Percentiles rank a stretch among this genome's conserved stretches.
Evolutionary conservation across 2,329 filamentous ascomycete genomes (phyloP).

Genomic region (Myriosclerotinia duriaeana): DNA sequence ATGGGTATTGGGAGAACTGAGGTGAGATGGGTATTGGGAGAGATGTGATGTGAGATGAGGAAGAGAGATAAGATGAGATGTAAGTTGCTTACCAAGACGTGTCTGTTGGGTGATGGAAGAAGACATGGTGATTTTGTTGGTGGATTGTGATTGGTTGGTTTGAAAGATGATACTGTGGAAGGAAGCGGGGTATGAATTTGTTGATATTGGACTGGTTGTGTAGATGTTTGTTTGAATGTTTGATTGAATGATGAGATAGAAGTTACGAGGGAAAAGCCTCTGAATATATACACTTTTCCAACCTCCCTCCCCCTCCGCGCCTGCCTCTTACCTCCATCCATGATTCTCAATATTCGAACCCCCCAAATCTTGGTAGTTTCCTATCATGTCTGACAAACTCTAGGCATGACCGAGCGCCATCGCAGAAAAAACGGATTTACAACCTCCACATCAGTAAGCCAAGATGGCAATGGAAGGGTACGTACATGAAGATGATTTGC

Average conservation of each 20-base stretch:
- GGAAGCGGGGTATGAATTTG: neutral
- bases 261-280: neutral
- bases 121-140: slow-evolving; percentile 24
- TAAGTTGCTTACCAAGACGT: slow-evolving; percentile 16
- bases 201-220: neutral
- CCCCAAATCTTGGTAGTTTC: slow-evolving; percentile 6
- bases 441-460: slow-evolving; percentile 18
- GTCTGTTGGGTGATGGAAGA: slow-evolving; percentile 9
- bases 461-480: slow-evolving; percentile 17
- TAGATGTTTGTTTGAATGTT: neutral
- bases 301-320: slow-evolving; percentile 1
- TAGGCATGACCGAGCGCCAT: slow-evolving; percentile 15
- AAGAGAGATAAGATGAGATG: neutral
- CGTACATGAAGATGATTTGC: slow-evolving; percentile 10
- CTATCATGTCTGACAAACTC: slow-evolving; percentile 20
- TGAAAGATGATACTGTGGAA: neutral
- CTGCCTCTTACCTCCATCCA: slow-evolving; percentile 6
- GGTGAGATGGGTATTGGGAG: neutral
- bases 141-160: slow-evolving; percentile 8
- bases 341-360: slow-evolving; percentile 2
- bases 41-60: neutral
- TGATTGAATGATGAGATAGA: slow-evolving; percentile 20
- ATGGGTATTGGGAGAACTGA: neutral
- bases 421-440: slow-evolving; percentile 15
- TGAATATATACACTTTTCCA: slow-evolving; percentile 20